phyloP scores from a whole-genome alignment of 1,139 yeast species.

The Geotrichum bryndzae region DNA sequence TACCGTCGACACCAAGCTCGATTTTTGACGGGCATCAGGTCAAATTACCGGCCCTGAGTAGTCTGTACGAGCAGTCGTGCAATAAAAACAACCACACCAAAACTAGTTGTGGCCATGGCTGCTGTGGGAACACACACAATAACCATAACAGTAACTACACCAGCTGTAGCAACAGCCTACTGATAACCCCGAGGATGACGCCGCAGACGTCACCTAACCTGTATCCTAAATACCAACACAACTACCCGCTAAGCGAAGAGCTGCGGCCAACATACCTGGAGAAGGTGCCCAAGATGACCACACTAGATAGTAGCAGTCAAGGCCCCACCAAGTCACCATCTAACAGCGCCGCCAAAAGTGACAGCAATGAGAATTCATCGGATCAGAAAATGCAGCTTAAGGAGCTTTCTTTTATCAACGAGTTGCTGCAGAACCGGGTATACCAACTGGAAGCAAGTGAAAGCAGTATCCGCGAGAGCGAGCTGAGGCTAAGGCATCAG shows the following conservation, averaged over 20 bases:
- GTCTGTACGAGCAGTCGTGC: not conserved
- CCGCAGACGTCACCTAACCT: constrained; percentile 30
- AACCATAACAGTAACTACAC: not conserved
- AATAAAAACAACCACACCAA: constrained; percentile 6
- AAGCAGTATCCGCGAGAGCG: constrained; percentile 33
- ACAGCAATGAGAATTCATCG: not conserved
- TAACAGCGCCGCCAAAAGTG: not conserved
- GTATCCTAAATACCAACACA: constrained; percentile 8
- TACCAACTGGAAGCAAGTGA: constrained; percentile 72
- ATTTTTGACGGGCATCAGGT: not conserved
- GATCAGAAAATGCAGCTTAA: constrained; percentile 35
- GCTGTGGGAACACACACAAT: not conserved
- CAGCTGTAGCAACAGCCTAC: not conserved
- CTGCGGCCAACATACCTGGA: constrained; percentile 31
- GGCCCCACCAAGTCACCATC: not conserved
- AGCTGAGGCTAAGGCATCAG: constrained; percentile 19
- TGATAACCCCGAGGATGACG: constrained; percentile 25
- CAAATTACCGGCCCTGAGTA: not conserved
- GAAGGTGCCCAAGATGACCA: constrained; percentile 26
- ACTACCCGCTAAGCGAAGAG: constrained; percentile 32
- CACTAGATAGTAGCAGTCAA: not conserved
- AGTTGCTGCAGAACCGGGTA: constrained; percentile 73
- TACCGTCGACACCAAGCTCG: constrained; percentile 8
- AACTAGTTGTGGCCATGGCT: constrained; percentile 1
- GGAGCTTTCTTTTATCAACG: constrained; percentile 84